Percentiles rank a stretch among this genome's conserved stretches.
phyloP scores from a whole-genome alignment of 371 early-diverging fungal genomes.

The Capillidium rhysosporum region DNA sequence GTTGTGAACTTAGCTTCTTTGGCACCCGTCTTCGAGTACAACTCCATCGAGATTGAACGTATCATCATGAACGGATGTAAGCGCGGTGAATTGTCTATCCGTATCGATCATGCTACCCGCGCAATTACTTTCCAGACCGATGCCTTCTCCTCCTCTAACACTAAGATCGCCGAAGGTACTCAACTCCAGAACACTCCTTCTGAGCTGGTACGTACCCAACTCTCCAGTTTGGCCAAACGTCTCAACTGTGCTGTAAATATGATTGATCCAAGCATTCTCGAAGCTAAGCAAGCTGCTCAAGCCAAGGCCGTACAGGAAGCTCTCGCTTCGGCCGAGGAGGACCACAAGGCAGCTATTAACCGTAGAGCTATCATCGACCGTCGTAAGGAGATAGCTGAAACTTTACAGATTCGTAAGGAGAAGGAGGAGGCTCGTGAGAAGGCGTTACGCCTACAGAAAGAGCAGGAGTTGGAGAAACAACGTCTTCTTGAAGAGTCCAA shows the following conservation, averaged over 20 bases:
- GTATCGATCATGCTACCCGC: conserved; percentile 81
- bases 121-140: conserved; percentile 80
- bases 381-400: conserved; percentile 80
- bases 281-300: conserved; percentile 35
- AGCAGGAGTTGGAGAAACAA: conserved; percentile 69
- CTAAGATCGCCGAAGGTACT: conserved; percentile 52
- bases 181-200: conserved; percentile 73
- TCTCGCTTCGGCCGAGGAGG: conserved; percentile 47
- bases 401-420: conserved; percentile 49
- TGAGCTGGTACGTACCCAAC: conserved; percentile 69
- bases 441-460: conserved; percentile 43
- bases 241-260: conserved; percentile 65
- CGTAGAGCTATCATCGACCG: conserved; percentile 76
- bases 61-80: conserved; percentile 95
- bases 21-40: conserved; percentile 65
- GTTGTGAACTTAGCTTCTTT: conserved; percentile 74
- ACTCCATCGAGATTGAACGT: conserved; percentile 76
- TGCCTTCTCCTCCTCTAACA: conserved; percentile 40
- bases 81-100: conserved; percentile 84
- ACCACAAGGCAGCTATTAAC: conserved; percentile 53
- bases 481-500: conserved; percentile 68
- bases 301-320: conserved; percentile 40
- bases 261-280: conserved; percentile 57
- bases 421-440: conserved; percentile 59
- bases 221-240: conserved; percentile 50